These are phyloP conservation scores for Botryotinia convoluta DNA, from an alignment of 2,329 filamentous ascomycete species.

Conservation along the genomic window DNA sequence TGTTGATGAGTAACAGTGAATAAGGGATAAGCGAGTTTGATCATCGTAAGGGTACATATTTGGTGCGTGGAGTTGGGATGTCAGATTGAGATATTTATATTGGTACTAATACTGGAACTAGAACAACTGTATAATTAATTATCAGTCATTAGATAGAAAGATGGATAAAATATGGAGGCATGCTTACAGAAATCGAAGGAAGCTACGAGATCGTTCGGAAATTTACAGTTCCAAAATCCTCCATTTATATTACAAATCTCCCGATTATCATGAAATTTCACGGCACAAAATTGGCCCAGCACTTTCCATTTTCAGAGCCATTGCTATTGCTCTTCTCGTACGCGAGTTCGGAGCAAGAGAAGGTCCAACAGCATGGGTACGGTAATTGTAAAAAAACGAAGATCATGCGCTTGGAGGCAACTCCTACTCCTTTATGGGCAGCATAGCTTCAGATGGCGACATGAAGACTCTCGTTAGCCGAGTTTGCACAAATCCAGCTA, in stretches of 20 bases:
- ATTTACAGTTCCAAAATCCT: neutral
- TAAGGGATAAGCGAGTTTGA: neutral
- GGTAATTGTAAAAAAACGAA: neutral
- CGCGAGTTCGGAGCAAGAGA: neutral
- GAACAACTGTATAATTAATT: neutral
- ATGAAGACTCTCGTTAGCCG: neutral
- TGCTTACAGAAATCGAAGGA: neutral
- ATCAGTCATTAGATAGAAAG: neutral
- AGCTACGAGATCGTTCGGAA: neutral
- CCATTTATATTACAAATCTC: neutral
- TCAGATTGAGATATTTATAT: neutral
- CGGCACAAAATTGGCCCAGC: neutral
- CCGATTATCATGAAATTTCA: neutral
- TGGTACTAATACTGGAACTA: neutral
- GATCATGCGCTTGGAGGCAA: neutral
- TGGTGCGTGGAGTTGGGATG: neutral
- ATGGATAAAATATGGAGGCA: neutral
- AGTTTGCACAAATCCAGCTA: neutral
- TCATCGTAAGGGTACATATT: neutral
- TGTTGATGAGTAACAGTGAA: neutral
- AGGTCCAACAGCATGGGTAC: neutral
- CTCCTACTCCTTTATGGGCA: neutral
- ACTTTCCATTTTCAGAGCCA: neutral
- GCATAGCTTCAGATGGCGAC: neutral
- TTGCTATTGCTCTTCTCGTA: neutral